Base-by-base conservation (phyloP, 176 grass and related monocot species). In the Rhynchospora breviuscula region DNA sequence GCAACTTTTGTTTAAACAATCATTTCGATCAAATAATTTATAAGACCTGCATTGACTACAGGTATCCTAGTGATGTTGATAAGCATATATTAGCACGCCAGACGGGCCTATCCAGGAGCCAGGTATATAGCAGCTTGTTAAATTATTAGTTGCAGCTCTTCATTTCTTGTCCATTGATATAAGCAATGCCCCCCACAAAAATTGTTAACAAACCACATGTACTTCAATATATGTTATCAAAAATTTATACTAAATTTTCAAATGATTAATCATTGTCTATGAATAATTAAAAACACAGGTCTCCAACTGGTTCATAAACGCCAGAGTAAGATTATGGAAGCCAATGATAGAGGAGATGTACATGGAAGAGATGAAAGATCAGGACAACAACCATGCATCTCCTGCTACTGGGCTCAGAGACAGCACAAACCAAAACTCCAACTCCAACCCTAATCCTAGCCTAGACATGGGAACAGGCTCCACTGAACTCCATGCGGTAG, bases 271-370 rank as follows among this genome's bases (percentile, higher is more conserved):
- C 18, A 25, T 14, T 44, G 4, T 11, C 7, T 5, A 18, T 7
- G 7, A 44, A 15, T 49, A 80, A 85, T 81, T 81, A 79, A 40
- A 40, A 48, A 13, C 35, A 81, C 85, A 97, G 94, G 94, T 97
- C 31, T 91, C 89, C 64, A 97, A 97, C 79, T 97, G 94, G 94
- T 94, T 92, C 90, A 92, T 94, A 89, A 92, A 92, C 29, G 91
- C 90, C 47, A 82, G 90, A 52, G 92, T 94, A 48, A 84, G 94
- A 82, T 84, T 97, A 17, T 97, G 94, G 94, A 97, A 97, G 83
- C 94, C 94, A 25, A 97, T 97, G 94, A 90, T 97, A 87, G 94
- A 97, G 77, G 92, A 97, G 86, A 97, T 97, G 94, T 97, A 97
- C 92, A 67, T 87, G 77, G 92, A 94, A 83, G 94, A 97, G 82